Conservation (phyloP, 345 rosid species). For the Eucalyptus regnans region DNA sequence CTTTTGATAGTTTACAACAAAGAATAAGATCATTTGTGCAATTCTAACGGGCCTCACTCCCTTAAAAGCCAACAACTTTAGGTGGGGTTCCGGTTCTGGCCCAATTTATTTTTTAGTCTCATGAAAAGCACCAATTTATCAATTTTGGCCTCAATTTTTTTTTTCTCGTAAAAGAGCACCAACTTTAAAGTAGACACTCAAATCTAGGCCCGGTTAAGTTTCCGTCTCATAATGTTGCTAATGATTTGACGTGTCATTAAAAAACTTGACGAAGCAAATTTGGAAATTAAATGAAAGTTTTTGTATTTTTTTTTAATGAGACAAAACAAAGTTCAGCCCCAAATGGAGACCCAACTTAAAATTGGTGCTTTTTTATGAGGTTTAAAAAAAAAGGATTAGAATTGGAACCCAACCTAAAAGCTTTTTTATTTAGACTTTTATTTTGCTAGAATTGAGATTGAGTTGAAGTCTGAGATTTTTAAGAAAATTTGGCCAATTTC, state of each 20-base stretch:
- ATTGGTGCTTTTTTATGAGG: neutral
- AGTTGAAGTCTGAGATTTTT: neutral
- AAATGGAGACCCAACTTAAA: neutral
- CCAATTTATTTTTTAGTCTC: neutral
- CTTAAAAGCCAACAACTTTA: neutral
- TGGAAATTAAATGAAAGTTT: neutral
- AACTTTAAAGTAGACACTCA: neutral
- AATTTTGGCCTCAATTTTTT: rapidly evolving
- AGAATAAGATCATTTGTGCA: neutral
- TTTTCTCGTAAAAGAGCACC: neutral
- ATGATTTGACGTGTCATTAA: neutral
- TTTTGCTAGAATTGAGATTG: neutral
- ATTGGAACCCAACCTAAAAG: neutral
- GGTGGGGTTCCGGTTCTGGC: neutral
- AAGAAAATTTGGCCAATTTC: neutral
- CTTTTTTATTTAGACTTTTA: neutral
- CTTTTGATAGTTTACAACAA: neutral
- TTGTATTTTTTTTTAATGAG: neutral
- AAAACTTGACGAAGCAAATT: neutral
- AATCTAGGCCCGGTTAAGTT: neutral
- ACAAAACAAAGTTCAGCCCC: neutral
- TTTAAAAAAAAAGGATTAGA: neutral
- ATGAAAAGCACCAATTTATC: neutral
- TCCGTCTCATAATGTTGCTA: neutral
- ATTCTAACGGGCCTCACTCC: neutral